A percentile compares a stretch with the other conserved stretches of the same genome.
These are phyloP conservation scores for Plasmodium inui DNA, from an alignment of 169 alveolate genomes.

Conservation along the genomic window DNA sequence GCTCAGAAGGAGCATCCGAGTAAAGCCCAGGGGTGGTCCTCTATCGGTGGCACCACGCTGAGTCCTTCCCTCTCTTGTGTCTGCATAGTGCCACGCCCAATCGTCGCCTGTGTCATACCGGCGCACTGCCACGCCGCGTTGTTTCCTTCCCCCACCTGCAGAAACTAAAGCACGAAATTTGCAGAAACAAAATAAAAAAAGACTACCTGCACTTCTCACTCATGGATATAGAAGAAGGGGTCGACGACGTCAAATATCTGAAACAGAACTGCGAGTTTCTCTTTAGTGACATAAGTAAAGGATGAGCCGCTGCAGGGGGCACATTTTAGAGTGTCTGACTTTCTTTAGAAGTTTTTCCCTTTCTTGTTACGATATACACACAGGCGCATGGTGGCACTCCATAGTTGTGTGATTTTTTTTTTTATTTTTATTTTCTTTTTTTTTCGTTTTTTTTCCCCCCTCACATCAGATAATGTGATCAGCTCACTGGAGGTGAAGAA, in stretches of 20 bases:
- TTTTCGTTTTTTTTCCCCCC: not conserved
- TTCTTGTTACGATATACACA: not conserved
- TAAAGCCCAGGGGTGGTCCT: not conserved
- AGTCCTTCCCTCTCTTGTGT: not conserved
- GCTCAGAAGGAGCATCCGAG: slow-evolving; percentile 34
- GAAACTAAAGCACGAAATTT: slow-evolving; percentile 45
- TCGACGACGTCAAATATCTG: slow-evolving; percentile 50
- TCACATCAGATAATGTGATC: slow-evolving; percentile 34
- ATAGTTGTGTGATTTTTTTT: not conserved
- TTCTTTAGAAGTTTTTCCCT: not conserved
- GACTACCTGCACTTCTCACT: slow-evolving; percentile 27
- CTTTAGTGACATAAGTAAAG: slow-evolving; percentile 47
- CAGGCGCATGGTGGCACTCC: not conserved
- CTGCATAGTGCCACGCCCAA: not conserved
- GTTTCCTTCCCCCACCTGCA: not conserved
- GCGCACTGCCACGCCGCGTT: not conserved
- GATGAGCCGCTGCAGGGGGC: not conserved
- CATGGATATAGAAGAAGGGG: slow-evolving; percentile 59
- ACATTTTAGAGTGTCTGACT: not conserved
- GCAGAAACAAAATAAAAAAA: slow-evolving; percentile 53
- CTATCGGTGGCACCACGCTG: too few relatives aligned
- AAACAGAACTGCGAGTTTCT: slow-evolving; percentile 54
- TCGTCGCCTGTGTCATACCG: not conserved
- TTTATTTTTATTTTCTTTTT: not conserved
- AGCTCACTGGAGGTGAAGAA: slow-evolving; percentile 57